Evolutionary conservation across 306 rosid genomes (phyloP).

Genomic region (Mimosa bimucronata): DNA sequence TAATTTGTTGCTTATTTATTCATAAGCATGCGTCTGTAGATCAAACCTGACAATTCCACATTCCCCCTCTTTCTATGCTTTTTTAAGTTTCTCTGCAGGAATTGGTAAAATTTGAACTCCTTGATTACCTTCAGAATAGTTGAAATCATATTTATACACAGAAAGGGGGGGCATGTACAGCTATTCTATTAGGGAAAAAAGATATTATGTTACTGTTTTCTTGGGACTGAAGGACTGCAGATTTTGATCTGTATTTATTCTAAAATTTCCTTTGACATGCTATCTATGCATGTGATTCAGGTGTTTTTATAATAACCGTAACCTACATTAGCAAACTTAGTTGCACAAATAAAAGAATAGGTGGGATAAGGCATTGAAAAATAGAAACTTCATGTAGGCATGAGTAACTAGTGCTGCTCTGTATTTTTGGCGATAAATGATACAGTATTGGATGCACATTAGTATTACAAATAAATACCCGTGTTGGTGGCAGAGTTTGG

Average conservation of each 20-base stretch:
- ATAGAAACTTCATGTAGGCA: neutral
- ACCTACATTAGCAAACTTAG: neutral
- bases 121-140: slow-evolving; percentile 15
- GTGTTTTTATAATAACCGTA: slow-evolving; percentile 10
- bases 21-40: neutral
- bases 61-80: neutral
- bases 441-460: neutral
- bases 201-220: neutral
- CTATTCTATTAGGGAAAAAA: neutral
- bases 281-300: slow-evolving; percentile 22
- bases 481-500: slow-evolving; percentile 6
- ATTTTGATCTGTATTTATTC: neutral
- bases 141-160: neutral
- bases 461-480: neutral
- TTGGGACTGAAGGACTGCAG: neutral
- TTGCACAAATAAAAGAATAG: neutral
- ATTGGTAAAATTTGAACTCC: slow-evolving; percentile 5
- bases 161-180: neutral
- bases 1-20: neutral
- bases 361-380: neutral
- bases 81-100: neutral
- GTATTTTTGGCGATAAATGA: neutral
- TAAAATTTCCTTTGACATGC: slow-evolving; percentile 3
- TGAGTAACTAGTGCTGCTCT: neutral
- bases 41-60: neutral